Evolutionary conservation across 2,329 filamentous ascomycete genomes (phyloP), one percentile per base, ranked within the genome.

Genomic region (Arthroderma sp.): DNA sequence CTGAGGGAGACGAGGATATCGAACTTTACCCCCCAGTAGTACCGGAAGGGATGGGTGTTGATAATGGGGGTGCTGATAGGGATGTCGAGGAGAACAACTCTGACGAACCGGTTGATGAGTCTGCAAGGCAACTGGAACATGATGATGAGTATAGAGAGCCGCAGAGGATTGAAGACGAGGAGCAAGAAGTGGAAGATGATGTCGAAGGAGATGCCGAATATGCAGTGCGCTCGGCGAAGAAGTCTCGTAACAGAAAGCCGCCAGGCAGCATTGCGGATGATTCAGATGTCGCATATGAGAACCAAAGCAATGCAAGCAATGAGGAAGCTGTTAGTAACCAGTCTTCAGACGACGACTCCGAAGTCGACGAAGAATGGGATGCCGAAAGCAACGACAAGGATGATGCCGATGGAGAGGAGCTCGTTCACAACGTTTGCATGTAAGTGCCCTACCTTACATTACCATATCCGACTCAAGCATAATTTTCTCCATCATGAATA

Each of bases 371-470:
- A 15, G 66, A 73, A 36, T 68, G 66, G 60, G 68, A 73, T 59
- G 71, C 57, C 7, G 66, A 66, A 47, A 67, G 66, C 46, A 72
- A 72, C 49, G 63, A 60, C 43, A 59, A 53, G 32, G 68, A 69
- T 29, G 67, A 69, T 47, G 64, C 54, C 22, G 66, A 68, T 38
- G 62, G 57, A 36, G 68, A 72, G 52, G 68, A 52, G 53, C 63
- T 52, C 29, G 71, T 71, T 54, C 69, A 71, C 11, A 78, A 75
- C 54, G 71, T 73, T 48, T 83, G 79, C 77, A 72, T 81, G 78
- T 82, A 66, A 69, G 55, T 61, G 10, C 31, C 45, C 29, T 15
- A 41, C 28, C 11, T n/a, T 11, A 22, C 15, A 22, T 22, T 22
- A 22, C 15, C 15, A 22, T 22, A 22, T 22, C 15, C 15, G 15